Evolutionary conservation across 352 stramenopile species (phyloP), one percentile per base, ranked within the genome.

Genomic region (Globisporangium canariense): DNA sequence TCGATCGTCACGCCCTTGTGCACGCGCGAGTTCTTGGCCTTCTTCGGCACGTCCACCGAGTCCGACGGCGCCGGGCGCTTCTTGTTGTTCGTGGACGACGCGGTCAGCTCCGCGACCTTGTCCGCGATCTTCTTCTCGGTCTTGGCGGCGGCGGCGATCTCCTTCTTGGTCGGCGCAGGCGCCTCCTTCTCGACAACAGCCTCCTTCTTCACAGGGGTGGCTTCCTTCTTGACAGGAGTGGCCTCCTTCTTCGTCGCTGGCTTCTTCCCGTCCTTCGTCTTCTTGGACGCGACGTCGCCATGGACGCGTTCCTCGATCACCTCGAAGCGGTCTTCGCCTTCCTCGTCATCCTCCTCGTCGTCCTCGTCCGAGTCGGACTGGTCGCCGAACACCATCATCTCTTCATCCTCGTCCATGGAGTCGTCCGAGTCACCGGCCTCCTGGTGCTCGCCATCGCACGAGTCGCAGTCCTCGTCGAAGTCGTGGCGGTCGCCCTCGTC

Each of bases 1-100:
- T 91, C 84, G 65, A 94, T 91, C 36, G 71, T 89, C 57, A 94
- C 79, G 46, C 86, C 86, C 76, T 92, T 92, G 75, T 92, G 69
- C 66, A 79, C 60, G 67, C 82, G 78, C 28, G 72, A 76, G 40
- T 58, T 74, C 74, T 93, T 92, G 53, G 78, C 71, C 71, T 94
- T 94, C 77, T 94, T 94, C 11, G 82, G 77, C 38, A 89, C 76
- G 4, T 91, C 81, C 7, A 89, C 73, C 11, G 76, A 72, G 5
- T 89, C 85, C 0, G 77, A 66, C 22, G 81, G 72, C 34, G 81
- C 79, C 22, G 84, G 63, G 30, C 83, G 83, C 72, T 94, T 93
- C 74, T 94, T 91, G 68, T 52, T 68, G 56, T 74, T 78, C 1
- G 64, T 60, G 10, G 65, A 74, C 5, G 56, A 65, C 40, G 66